Evolutionary conservation across 2,329 filamentous ascomycete genomes (phyloP).

Genomic region (Arthrobotrys megalospora): DNA sequence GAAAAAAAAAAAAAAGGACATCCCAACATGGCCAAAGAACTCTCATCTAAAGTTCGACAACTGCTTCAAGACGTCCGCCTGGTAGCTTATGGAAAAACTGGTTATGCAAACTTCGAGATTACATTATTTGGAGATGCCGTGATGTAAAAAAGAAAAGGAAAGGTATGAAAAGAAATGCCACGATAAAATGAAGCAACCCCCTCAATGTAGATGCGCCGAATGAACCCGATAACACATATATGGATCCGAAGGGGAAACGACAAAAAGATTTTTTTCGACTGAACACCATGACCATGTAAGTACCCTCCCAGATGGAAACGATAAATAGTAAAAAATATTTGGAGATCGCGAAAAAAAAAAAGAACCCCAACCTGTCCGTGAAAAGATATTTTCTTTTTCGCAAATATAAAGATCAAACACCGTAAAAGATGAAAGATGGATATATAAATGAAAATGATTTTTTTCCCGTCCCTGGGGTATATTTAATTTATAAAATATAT

Average conservation of each 20-base stretch:
- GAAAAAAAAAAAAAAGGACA: constrained; percentile 56
- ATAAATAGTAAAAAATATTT: constrained; percentile 45
- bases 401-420: constrained; percentile 61
- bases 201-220: constrained; percentile 61
- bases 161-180: constrained; percentile 54
- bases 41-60: constrained; percentile 61
- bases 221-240: constrained; percentile 62
- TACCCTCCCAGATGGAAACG: constrained; percentile 61
- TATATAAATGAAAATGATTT: constrained; percentile 60
- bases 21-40: constrained; percentile 61
- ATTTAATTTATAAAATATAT: constrained; percentile 41
- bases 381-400: constrained; percentile 58
- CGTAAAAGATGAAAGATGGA: constrained; percentile 60
- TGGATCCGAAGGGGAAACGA: constrained; percentile 60
- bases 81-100: constrained; percentile 47
- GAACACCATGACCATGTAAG: constrained; percentile 62
- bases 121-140: constrained; percentile 61
- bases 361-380: constrained; percentile 51
- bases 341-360: constrained; percentile 53
- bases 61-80: constrained; percentile 54
- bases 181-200: constrained; percentile 59
- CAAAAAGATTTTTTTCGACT: constrained; percentile 59
- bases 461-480: constrained; percentile 48
- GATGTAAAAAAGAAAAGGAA: constrained; percentile 57
- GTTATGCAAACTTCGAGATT: constrained; percentile 61